Evolutionary conservation across 306 rosid species (phyloP), one percentile per base, ranked within the genome.

Genomic region (Boehmeria nivea): DNA sequence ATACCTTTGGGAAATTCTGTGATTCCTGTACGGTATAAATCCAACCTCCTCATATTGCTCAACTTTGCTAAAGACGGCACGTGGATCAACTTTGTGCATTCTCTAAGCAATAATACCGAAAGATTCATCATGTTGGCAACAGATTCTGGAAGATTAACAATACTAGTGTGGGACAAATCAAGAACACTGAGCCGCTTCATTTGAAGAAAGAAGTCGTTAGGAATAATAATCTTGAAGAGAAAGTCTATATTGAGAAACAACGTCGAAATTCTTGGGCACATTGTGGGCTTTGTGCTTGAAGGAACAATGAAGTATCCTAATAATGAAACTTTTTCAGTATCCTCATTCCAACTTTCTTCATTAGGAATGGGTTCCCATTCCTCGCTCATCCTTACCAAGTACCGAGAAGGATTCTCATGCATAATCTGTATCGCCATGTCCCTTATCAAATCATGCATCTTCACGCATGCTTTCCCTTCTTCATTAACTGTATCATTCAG

Each of bases 361-460:
- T n/a, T n/a, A n/a, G n/a, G n/a, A n/a, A n/a, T n/a, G n/a, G n/a
- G n/a, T 3, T 25, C 31, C 57, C 20, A 34, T n/a, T 22, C 22
- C 3, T 11, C 5, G 3, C 66, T 33, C 3, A 36, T 31, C 49
- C 31, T 42, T 11, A 23, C 22, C 22, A 61, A 3, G 20, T 6
- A 48, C 16, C n/a, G n/a, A 6, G 47, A 15, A 14, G 47, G 24
- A 14, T n/a, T 37, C 4, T 18, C 26, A 14, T 20, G 6, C 3
- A 27, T 23, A 24, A 61, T 20, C 20, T 61, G 47, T 6, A 61
- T 27, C 13, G 66, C 28, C 66, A 61, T 61, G 27, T 34, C 24
- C 33, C 57, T 61, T 24, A 61, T 24, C 36, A 49, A 13, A 36
- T 61, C 66, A 61, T 61, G 66, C 48, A 61, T 47, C 54, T 49